Percentiles rank a stretch among this genome's conserved stretches.
Evolutionary conservation across 768 basidiomycete species (phyloP).

Genomic region (Tricholoma flavovirens): DNA sequence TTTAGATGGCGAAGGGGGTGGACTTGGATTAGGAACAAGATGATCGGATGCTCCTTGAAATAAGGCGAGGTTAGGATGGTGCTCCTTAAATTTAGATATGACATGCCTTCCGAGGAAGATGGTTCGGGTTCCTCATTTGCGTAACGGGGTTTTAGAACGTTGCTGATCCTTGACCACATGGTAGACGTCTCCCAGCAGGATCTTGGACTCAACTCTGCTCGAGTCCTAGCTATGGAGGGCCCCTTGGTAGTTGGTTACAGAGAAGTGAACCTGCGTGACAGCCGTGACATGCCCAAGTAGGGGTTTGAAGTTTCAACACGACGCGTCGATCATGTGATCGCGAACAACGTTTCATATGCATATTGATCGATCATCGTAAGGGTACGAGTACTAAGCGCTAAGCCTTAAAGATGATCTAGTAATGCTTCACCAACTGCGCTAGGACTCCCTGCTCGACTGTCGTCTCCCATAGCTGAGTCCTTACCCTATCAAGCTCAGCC

Average conservation of each 20-base stretch:
- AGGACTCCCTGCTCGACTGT: conserved; percentile 66
- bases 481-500: conserved; percentile 52
- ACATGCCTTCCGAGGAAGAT: conserved; percentile 33
- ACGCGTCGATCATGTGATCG: conserved; percentile 21
- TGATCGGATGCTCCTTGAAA: conserved; percentile 38
- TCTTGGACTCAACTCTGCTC: not conserved
- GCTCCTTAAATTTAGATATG: conserved; percentile 47
- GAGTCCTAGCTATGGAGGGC: not conserved
- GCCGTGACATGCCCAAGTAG: conserved; percentile 9
- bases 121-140: conserved; percentile 25
- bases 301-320: conserved; percentile 16
- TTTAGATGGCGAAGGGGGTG: conserved; percentile 48
- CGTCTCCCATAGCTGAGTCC: conserved; percentile 68
- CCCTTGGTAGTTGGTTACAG: conserved; percentile 4
- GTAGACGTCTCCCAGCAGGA: not conserved
- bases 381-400: no score
- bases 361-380: no score
- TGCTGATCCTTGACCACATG: conserved; percentile 64
- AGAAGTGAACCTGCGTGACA: conserved; percentile 7
- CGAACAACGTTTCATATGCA: conserved; percentile 1
- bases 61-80: conserved; percentile 57
- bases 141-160: conserved; percentile 43
- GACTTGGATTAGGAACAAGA: conserved; percentile 25
- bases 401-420: not conserved
- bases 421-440: conserved; percentile 36